phyloP scores from a whole-genome alignment of 2,329 filamentous ascomycete species.

The Hirsutella rhossiliensis region DNA sequence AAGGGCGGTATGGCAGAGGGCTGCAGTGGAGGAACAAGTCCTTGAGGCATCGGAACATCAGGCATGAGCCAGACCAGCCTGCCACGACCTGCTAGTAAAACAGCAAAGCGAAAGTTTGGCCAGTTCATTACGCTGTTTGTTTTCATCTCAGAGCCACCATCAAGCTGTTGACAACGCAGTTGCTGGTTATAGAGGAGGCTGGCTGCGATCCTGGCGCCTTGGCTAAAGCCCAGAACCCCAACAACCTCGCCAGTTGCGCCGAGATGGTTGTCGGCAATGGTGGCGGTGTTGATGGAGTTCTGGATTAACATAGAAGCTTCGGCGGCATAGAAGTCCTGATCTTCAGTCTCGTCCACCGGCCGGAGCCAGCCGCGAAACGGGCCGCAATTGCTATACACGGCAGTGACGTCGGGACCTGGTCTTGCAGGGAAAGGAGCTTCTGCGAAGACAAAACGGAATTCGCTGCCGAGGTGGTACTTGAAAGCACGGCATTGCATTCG shows the following conservation, averaged over 20 bases:
- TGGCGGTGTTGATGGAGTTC: constrained; percentile 22
- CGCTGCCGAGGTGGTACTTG: constrained; percentile 26
- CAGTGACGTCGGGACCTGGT: constrained; percentile 45
- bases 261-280: constrained; percentile 31
- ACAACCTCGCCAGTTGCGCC: constrained; percentile 38
- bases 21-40: neutral
- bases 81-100: constrained; percentile 6
- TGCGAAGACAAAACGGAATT: constrained; percentile 57
- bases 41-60: constrained; percentile 2
- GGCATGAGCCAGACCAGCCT: constrained; percentile 5
- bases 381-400: constrained; percentile 48
- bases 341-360: constrained; percentile 27
- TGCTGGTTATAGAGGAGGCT: constrained; percentile 48
- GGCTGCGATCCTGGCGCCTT: constrained; percentile 45
- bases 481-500: constrained; percentile 46
- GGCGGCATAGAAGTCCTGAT: constrained; percentile 2
- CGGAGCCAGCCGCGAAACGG: constrained; percentile 49
- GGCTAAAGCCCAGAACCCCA: constrained; percentile 47
- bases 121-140: neutral
- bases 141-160: neutral
- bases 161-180: constrained; percentile 17
- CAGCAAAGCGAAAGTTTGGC: constrained; percentile 6
- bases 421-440: constrained; percentile 51
- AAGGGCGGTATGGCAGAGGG: neutral
- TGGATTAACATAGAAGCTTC: neutral